phyloP scores from a whole-genome alignment of 257 asterid genomes.

The Apocynum venetum region DNA sequence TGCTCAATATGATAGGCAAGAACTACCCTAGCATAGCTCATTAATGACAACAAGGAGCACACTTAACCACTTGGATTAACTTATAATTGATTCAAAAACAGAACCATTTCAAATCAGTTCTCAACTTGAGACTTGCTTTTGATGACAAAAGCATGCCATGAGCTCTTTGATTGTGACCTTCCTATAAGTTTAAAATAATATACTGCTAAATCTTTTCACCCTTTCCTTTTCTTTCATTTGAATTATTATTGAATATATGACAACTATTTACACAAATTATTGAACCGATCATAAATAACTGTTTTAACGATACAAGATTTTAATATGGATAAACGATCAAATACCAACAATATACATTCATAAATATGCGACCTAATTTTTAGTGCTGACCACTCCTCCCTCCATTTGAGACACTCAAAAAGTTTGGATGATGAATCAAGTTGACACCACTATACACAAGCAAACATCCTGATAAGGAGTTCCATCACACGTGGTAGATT shows the following conservation, averaged over 20 bases:
- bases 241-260: too few relatives aligned
- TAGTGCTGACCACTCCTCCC: conserved; percentile 27
- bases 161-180: not conserved
- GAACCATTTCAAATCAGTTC: too few relatives aligned
- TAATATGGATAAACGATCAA: too few relatives aligned
- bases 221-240: not conserved
- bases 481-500: conserved; percentile 28
- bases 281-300: too few relatives aligned
- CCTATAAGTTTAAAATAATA: not conserved
- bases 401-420: conserved; percentile 7
- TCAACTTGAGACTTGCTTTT: not conserved
- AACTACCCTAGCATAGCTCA: not conserved
- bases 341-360: not conserved
- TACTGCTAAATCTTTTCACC: not conserved
- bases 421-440: conserved; percentile 20
- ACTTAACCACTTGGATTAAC: not conserved
- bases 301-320: too few relatives aligned
- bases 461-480: conserved; percentile 15
- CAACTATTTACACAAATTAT: too few relatives aligned
- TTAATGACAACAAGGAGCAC: not conserved
- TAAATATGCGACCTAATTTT: conserved; percentile 29
- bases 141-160: not conserved
- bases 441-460: conserved; percentile 37
- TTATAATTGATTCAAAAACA: too few relatives aligned
- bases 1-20: not conserved